Evolutionary conservation across 805 yeast genomes (phyloP).

Genomic region (Kluyveromyces nonfermentans): DNA sequence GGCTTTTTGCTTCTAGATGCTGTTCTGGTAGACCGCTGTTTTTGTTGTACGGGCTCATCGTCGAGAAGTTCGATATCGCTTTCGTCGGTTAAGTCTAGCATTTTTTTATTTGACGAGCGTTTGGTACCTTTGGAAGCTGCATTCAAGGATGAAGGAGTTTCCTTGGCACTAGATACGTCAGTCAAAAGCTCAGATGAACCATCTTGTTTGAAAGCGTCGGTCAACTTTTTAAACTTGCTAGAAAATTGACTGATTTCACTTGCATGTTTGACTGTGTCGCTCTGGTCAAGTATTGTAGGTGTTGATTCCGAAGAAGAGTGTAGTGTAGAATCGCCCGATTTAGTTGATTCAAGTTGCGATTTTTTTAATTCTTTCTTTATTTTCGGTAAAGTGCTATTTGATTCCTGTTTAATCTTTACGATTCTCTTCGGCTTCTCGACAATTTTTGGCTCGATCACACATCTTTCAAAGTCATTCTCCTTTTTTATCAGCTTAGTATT

Average conservation of each 20-base stretch:
- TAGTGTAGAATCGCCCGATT: slow-evolving; percentile 1
- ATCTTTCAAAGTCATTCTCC: slow-evolving; percentile 23
- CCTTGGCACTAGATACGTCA: not conserved
- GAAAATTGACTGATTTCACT: slow-evolving; percentile 22
- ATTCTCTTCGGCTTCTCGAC: slow-evolving; percentile 17
- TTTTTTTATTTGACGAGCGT: slow-evolving; percentile 3
- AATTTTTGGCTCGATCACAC: slow-evolving; percentile 20
- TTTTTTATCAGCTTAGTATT: slow-evolving; percentile 17
- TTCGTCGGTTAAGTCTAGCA: slow-evolving; percentile 16
- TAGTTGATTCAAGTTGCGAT: slow-evolving; percentile 3
- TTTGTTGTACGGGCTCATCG: slow-evolving; percentile 1
- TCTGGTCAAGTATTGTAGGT: not conserved
- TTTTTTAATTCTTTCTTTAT: not conserved
- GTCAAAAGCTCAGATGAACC: not conserved
- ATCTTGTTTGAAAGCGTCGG: slow-evolving; percentile 21
- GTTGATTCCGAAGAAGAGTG: not conserved
- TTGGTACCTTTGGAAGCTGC: slow-evolving; percentile 1
- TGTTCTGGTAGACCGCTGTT: slow-evolving; percentile 16
- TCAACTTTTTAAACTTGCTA: slow-evolving; percentile 24
- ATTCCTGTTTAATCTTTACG: slow-evolving; percentile 19
- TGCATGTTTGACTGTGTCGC: slow-evolving; percentile 8
- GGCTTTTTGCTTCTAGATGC: slow-evolving; percentile 11
- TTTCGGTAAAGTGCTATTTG: not conserved
- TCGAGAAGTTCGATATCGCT: slow-evolving; percentile 10
- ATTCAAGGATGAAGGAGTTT: not conserved